Evolutionary conservation across 148 eudicot genomes (phyloP).

Genomic region (Nyssa sinensis): DNA sequence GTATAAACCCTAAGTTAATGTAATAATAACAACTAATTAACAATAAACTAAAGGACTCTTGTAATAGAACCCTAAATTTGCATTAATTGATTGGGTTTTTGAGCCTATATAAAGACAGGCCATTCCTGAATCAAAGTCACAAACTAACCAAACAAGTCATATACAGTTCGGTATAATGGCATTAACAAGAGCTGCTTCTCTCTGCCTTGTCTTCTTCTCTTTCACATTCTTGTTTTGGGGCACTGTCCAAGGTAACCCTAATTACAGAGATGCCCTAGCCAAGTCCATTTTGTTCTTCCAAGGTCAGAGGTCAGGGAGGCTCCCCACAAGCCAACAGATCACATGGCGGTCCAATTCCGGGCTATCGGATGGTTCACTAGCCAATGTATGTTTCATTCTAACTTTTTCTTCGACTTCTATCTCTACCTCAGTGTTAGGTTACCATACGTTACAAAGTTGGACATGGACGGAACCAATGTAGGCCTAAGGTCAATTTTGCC

Average conservation of each 20-base stretch:
- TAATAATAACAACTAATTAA: neutral
- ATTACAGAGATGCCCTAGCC: conserved; percentile 77
- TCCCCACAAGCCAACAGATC: conserved; percentile 44
- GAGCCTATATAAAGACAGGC: conserved; percentile 5
- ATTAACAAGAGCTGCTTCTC: conserved; percentile 10
- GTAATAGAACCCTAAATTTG: conserved; percentile 27
- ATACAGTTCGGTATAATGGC: conserved; percentile 13
- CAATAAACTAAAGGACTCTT: neutral
- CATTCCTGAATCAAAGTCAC: conserved; percentile 3
- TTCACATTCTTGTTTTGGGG: conserved; percentile 16
- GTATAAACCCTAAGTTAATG: neutral
- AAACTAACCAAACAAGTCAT: neutral
- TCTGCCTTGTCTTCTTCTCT: conserved; percentile 18
- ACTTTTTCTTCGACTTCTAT: neutral
- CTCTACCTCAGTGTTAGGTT: too few relatives aligned
- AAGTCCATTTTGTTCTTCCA: conserved; percentile 85
- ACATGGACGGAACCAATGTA: too few relatives aligned
- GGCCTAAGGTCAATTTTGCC: too few relatives aligned
- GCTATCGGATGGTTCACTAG: conserved; percentile 58
- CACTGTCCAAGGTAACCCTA: conserved; percentile 30
- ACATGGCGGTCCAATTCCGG: conserved; percentile 67
- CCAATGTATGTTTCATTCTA: conserved; percentile 45
- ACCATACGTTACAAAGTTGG: too few relatives aligned
- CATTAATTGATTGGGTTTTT: conserved; percentile 18
- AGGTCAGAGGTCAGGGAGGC: conserved; percentile 83